Base-by-base conservation (phyloP, 164 flowering plant species). In the Vitis labrusca region DNA sequence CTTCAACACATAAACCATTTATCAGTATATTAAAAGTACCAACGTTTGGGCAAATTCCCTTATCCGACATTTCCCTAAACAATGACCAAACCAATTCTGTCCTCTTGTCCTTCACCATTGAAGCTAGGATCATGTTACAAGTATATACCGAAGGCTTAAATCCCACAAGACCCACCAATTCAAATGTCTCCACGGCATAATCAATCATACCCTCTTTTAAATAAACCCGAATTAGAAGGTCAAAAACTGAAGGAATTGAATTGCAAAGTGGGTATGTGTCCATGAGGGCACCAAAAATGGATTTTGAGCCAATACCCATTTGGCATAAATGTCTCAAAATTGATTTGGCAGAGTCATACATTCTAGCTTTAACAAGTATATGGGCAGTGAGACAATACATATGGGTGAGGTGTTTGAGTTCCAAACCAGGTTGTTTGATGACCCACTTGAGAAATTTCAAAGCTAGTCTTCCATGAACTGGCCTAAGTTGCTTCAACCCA, bases 201-300 rank as follows among this genome's bases (percentile, higher is more conserved):
- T 70, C 68, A 63, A 88, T 60, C 81, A 76, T 66, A 13, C 92
- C 88, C 64, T 83, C 77, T 65, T 76, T 74, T 23, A 86, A 69
- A 74, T 87, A 91, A 74, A 85, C 80, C 80, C 89, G 82, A 58
- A 91, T 91, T 52, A 93, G 63, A 66, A 93, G 76, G 75, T 93
- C 94, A 75, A 93, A 93, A 73, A 89, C 89, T 1, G 91, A 75
- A 59, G 98, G 98, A 66, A 83, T 93, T 27, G 98, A 89, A 15
- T 74, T 85, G 77, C 98, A 93, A 73, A 80, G 80, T 5, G 79
- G 81, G 75, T 91, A 93, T 44, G 97, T 88, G n/a, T 77, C 79
- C 93, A 93, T 91, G 9, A 93, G 82, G 60, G 78, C 79, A 59
- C 63, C 65, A 74, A 91, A 93, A 64, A 89, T 66, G 29, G 82